Conservation (phyloP, 768 basidiomycete genomes). For the Leucogyrophana mollusca region DNA sequence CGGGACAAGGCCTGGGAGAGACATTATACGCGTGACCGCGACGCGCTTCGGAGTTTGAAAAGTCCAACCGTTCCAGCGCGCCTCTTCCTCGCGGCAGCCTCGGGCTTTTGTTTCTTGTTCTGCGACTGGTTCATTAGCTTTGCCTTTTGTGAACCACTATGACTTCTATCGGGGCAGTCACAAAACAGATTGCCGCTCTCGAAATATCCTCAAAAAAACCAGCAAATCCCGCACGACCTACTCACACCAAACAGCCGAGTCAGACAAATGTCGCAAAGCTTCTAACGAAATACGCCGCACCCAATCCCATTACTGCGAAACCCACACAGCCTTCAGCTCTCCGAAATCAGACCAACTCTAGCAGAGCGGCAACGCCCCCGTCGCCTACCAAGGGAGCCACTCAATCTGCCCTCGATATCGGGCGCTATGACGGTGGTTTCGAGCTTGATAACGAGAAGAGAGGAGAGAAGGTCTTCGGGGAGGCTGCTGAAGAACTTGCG, state of each 20-base stretch:
- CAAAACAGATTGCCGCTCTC: slow-evolving; percentile 67
- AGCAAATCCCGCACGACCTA: slow-evolving; percentile 30
- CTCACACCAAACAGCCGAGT: slow-evolving; percentile 52
- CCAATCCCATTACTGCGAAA: slow-evolving; percentile 46
- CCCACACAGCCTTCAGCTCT: slow-evolving; percentile 39
- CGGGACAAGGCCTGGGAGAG: too few relatives aligned
- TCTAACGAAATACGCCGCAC: slow-evolving; percentile 71
- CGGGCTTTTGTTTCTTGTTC: not conserved
- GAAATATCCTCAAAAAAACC: slow-evolving; percentile 59
- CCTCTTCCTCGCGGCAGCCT: not conserved
- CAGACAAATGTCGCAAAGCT: slow-evolving; percentile 68
- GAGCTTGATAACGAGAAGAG: slow-evolving; percentile 83
- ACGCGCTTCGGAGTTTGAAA: slow-evolving; percentile 20
- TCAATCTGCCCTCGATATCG: slow-evolving; percentile 61
- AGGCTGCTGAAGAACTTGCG: slow-evolving; percentile 78
- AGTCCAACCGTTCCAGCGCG: slow-evolving; percentile 8
- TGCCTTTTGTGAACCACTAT: slow-evolving; percentile 34
- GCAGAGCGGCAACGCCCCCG: slow-evolving; percentile 25
- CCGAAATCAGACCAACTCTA: slow-evolving; percentile 35
- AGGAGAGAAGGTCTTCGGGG: slow-evolving; percentile 71
- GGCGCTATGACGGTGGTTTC: slow-evolving; percentile 95
- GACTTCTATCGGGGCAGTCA: slow-evolving; percentile 51
- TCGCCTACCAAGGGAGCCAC: slow-evolving; percentile 19
- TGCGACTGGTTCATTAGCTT: not conserved
- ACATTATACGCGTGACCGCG: slow-evolving; percentile 25